Evolutionary conservation across 2,329 filamentous ascomycete species (phyloP).

Genomic region (Chalara sp.): DNA sequence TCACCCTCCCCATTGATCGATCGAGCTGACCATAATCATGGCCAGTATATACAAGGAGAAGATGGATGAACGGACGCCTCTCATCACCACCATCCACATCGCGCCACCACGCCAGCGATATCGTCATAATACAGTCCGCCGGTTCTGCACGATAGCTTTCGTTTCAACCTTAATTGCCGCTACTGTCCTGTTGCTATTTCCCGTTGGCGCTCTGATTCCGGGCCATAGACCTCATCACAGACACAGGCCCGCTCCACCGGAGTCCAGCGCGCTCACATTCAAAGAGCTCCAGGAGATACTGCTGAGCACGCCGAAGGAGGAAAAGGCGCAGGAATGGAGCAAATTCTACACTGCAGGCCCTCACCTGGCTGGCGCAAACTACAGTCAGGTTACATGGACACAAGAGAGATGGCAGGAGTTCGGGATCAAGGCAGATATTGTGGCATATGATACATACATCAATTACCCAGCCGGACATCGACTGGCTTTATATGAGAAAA

Average conservation of each 20-base stretch:
- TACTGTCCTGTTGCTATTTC: constrained; percentile 36
- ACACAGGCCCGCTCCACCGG: constrained; percentile 17
- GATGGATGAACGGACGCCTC: constrained; percentile 50
- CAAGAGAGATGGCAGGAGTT: constrained; percentile 66
- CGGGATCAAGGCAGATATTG: constrained; percentile 57
- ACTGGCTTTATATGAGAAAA: constrained; percentile 55
- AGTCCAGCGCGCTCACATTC: constrained; percentile 29
- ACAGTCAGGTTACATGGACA: constrained; percentile 67
- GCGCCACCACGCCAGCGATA: constrained; percentile 47
- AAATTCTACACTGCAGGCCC: constrained; percentile 70
- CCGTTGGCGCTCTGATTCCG: constrained; percentile 34
- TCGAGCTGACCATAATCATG: no score
- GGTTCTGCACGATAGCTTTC: constrained; percentile 58
- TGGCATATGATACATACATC: constrained; percentile 68
- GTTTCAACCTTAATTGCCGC: constrained; percentile 43
- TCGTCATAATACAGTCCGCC: constrained; percentile 52
- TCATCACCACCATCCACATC: constrained; percentile 57
- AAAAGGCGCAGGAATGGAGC: constrained; percentile 63
- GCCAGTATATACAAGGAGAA: constrained; percentile 2
- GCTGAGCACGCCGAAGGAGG: constrained; percentile 49
- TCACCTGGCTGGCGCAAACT: constrained; percentile 72
- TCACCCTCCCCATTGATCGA: no score
- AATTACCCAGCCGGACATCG: constrained; percentile 71
- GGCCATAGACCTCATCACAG: constrained; percentile 24
- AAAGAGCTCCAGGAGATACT: constrained; percentile 50